phyloP scores from a whole-genome alignment of 2,329 filamentous ascomycete genomes.

The Colletotrichum acutatum region DNA sequence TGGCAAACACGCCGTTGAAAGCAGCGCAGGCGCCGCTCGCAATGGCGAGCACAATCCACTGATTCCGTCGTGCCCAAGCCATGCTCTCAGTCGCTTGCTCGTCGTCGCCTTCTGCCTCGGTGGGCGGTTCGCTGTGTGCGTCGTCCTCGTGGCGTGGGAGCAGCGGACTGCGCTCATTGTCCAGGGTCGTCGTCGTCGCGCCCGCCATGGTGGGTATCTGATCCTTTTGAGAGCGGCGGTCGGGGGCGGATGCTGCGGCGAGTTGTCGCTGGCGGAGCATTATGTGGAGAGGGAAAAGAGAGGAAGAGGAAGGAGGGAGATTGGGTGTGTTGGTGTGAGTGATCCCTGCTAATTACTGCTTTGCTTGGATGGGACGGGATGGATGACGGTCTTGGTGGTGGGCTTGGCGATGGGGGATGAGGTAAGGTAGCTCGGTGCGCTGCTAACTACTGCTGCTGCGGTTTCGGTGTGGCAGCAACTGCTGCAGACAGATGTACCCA shows the following conservation, averaged over 20 bases:
- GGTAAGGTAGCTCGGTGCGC: conserved; percentile 11
- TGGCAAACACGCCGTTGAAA: conserved; percentile 86
- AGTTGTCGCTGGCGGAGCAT: conserved; percentile 40
- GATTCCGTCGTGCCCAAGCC: conserved; percentile 47
- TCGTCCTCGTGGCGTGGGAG: conserved; percentile 35
- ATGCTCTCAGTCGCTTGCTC: conserved; percentile 11
- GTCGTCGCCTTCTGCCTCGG: conserved; percentile 8
- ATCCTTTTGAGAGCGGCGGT: conserved; percentile 26
- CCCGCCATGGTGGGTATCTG: conserved; percentile 37
- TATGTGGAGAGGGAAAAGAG: conserved; percentile 25
- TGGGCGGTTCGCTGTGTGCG: conserved; percentile 8
- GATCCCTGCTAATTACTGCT: conserved; percentile 5
- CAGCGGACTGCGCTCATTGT: conserved; percentile 40
- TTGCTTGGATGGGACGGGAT: conserved; percentile 3
- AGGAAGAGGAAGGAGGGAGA: conserved; percentile 1
- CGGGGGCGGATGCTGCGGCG: conserved; percentile 26
- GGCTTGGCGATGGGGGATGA: conserved; percentile 30
- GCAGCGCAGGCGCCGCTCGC: conserved; percentile 82
- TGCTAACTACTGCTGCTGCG: background rate
- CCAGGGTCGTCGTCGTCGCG: conserved; percentile 30
- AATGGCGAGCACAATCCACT: conserved; percentile 77
- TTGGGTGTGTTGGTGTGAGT: conserved; percentile 7
- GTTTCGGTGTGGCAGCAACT: background rate
- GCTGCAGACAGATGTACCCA: conserved; percentile 15
- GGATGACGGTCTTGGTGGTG: background rate